phyloP scores from a whole-genome alignment of 306 rosid genomes.

The Begonia peltatifolia region DNA sequence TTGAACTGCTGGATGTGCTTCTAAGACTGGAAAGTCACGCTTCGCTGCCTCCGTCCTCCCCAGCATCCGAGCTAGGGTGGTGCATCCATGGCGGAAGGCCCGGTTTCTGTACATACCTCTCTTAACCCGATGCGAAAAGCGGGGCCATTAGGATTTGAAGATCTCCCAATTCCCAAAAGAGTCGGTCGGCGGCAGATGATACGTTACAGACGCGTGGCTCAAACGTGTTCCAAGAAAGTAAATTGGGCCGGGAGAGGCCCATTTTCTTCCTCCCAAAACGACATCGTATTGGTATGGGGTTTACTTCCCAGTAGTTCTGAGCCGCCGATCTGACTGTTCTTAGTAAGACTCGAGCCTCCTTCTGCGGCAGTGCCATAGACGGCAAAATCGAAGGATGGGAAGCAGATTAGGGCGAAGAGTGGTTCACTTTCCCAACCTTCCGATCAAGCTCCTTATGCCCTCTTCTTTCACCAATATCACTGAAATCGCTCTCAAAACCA shows the following conservation, averaged over 20 bases:
- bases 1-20: slow-evolving; percentile 23
- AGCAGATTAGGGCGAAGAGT: slow-evolving; percentile 49
- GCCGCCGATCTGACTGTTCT: too few species aligned
- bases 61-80: slow-evolving; percentile 9
- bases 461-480: slow-evolving; percentile 29
- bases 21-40: slow-evolving; percentile 12
- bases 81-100: slow-evolving; percentile 14
- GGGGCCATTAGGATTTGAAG: too few species aligned
- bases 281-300: too few species aligned
- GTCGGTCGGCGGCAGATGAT: too few species aligned
- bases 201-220: too few species aligned
- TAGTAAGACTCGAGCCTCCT: too few species aligned
- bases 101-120: slow-evolving; percentile 14
- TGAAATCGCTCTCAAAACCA: slow-evolving; percentile 66
- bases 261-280: too few species aligned
- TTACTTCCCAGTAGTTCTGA: too few species aligned
- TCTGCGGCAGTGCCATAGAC: too few species aligned
- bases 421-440: slow-evolving; percentile 45
- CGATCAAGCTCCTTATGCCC: slow-evolving; percentile 59
- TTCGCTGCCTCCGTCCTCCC: slow-evolving; percentile 11
- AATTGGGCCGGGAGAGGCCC: too few species aligned
- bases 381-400: slow-evolving; percentile 25
- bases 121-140: not conserved
- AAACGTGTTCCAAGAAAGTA: too few species aligned
- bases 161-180: too few species aligned